Base-by-base conservation (phyloP, 805 yeast genomes). In the Yamadazyma sp. region DNA sequence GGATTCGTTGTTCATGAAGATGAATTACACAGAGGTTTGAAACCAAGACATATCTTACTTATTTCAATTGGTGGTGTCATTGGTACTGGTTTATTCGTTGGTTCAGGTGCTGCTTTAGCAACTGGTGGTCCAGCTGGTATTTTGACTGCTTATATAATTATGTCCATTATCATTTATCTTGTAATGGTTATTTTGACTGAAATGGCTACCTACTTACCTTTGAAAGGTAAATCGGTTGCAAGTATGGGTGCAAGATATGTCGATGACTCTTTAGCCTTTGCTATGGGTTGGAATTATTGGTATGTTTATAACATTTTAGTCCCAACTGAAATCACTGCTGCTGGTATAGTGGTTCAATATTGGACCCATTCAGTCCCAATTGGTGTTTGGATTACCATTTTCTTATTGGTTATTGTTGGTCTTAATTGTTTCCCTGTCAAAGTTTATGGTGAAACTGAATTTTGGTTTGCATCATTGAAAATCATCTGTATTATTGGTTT, bases 21-120 rank as follows among this genome's bases (percentile, higher is more conserved):
- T 17, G 36, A 36, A n/a, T 40, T 43, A 27, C 36, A 43, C 7
- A 52, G 69, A 44, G 57, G 65, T 5, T 58, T 66, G 43, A 62
- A 62, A 44, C 49, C 63, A 28, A 60, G 69, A 51, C 89, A 82
- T 46, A 74, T 81, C 42, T 72, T 78, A 40, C 76, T 85, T 78
- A 83, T 86, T 52, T 87, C 94, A 27, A 70, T 86, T 39, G 93
- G 93, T 42, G 89, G 94, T 36, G 82, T 91, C 33, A 81, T 86
- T 40, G 96, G 95, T 52, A 81, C 93, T 5, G 86, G 86, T 49
- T 62, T 80, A 30, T 62, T 63, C 31, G 56, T 63, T 20, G 68
- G 67, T 23, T 53, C 65, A 9, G 69, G 69, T 23, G 44, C 50
- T 20, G 60, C 63, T 2, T 47, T 63, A 35, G 30, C 44, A n/a